phyloP scores from a whole-genome alignment of 2,329 filamentous ascomycete species.

The Ophiostoma sp. region DNA sequence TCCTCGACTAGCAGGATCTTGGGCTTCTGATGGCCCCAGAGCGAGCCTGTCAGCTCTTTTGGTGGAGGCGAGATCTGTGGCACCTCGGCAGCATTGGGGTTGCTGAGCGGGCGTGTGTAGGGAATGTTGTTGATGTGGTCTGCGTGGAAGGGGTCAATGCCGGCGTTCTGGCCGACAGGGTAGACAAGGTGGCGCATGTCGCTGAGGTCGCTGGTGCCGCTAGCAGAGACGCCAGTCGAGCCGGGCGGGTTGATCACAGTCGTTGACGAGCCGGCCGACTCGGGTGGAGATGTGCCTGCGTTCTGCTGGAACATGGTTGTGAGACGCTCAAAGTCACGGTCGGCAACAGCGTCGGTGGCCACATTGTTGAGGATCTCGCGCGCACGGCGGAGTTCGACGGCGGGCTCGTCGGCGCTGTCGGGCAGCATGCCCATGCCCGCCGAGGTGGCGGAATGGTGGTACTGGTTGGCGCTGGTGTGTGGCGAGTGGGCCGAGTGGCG shows the following conservation, averaged over 20 bases:
- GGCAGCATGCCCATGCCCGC: conserved; percentile 37
- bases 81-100: conserved; percentile 41
- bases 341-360: conserved; percentile 46
- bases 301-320: conserved; percentile 47
- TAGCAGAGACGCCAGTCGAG: conserved; percentile 36
- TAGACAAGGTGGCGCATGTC: conserved; percentile 70
- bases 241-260: conserved; percentile 46
- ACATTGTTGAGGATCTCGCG: conserved; percentile 52
- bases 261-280: conserved; percentile 44
- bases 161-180: conserved; percentile 81
- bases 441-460: conserved; percentile 27
- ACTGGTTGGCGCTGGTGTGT: conserved; percentile 37
- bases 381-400: conserved; percentile 50
- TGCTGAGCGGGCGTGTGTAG: conserved; percentile 69
- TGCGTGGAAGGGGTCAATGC: conserved; percentile 89
- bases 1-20: conserved; percentile 88
- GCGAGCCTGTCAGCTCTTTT: conserved; percentile 38
- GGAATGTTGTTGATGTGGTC: conserved; percentile 94
- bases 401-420: conserved; percentile 44
- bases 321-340: conserved; percentile 52
- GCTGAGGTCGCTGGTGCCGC: conserved; percentile 48
- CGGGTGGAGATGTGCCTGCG: conserved; percentile 41
- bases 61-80: conserved; percentile 37
- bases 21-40: conserved; percentile 61
- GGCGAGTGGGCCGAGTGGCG: conserved; percentile 37